A percentile compares a stretch with the other conserved stretches of the same genome.
Evolutionary conservation across 352 stramenopile species (phyloP).

Genomic region (Phytopythium ostracodes): DNA sequence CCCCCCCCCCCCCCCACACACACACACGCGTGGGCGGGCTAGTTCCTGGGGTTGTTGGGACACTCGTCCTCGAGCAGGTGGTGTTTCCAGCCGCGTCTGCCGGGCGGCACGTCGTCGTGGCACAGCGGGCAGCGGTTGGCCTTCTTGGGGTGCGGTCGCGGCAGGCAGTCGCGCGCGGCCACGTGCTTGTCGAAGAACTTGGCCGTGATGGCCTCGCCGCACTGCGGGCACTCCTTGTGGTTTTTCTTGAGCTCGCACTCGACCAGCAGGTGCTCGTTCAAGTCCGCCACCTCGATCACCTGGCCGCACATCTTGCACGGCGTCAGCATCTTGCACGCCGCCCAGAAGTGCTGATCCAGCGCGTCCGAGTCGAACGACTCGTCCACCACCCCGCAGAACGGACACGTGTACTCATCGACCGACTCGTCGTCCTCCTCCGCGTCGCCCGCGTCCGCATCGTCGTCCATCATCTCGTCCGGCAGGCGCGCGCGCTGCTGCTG

Average conservation of each 20-base stretch:
- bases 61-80: constrained; percentile 72
- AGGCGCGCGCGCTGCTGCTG: constrained; percentile 6
- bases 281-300: constrained; percentile 88
- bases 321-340: constrained; percentile 88
- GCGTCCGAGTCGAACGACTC: constrained; percentile 85
- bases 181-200: constrained; percentile 87
- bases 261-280: constrained; percentile 89
- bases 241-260: constrained; percentile 88
- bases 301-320: constrained; percentile 91
- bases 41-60: constrained; percentile 74
- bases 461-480: constrained; percentile 21
- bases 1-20: too few species aligned
- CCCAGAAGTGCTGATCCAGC: constrained; percentile 92
- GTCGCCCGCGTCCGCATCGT: constrained; percentile 24
- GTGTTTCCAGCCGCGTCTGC: constrained; percentile 63
- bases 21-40: too few species aligned
- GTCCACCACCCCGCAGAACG: constrained; percentile 89
- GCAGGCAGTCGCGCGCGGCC: constrained; percentile 62
- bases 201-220: constrained; percentile 77
- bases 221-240: constrained; percentile 75
- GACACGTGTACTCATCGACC: constrained; percentile 86
- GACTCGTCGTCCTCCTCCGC: constrained; percentile 59
- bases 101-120: constrained; percentile 63
- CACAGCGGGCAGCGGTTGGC: constrained; percentile 80
- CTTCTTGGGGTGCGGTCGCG: constrained; percentile 45